Conservation (phyloP, 1,284 basidiomycete genomes). For the Papiliotrema flavescens region DNA sequence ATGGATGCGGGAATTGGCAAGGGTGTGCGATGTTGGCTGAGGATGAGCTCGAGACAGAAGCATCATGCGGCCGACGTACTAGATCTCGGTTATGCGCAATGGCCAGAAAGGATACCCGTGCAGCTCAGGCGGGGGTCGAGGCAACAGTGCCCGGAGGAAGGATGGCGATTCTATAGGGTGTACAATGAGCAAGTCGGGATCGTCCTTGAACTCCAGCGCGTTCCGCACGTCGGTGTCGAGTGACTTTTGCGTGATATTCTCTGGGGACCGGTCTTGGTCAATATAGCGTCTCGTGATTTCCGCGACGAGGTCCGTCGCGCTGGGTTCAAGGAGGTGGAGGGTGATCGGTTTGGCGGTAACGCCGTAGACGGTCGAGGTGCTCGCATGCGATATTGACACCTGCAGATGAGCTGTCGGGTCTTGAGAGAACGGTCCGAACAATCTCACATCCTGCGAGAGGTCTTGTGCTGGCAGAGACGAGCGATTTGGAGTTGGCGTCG, state of each 20-base stretch:
- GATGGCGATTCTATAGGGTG: conserved; percentile 18
- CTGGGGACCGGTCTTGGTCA: background rate
- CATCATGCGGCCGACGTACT: conserved; percentile 4
- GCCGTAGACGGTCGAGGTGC: background rate
- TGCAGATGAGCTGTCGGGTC: background rate
- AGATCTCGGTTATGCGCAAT: conserved; percentile 32
- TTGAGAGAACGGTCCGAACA: background rate
- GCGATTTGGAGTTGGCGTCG: background rate
- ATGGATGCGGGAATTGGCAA: conserved; percentile 8
- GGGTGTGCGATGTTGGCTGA: conserved; percentile 16
- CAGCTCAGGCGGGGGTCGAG: conserved; percentile 26
- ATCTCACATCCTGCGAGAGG: background rate
- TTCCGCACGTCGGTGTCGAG: background rate
- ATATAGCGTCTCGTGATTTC: background rate
- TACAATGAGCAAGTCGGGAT: conserved; percentile 30
- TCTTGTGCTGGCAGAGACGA: too few species aligned
- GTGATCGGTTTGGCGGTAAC: background rate
- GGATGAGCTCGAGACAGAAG: background rate
- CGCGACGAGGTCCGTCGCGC: background rate
- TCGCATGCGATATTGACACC: background rate
- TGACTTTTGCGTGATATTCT: background rate
- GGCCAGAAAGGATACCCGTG: conserved; percentile 33
- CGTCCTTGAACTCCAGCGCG: conserved; percentile 3
- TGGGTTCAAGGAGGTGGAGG: background rate
- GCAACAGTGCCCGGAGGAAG: conserved; percentile 20